A percentile compares a stretch with the other conserved stretches of the same genome.
Conservation (phyloP, 352 stramenopile genomes). For the Phytophthora nicotianae region DNA sequence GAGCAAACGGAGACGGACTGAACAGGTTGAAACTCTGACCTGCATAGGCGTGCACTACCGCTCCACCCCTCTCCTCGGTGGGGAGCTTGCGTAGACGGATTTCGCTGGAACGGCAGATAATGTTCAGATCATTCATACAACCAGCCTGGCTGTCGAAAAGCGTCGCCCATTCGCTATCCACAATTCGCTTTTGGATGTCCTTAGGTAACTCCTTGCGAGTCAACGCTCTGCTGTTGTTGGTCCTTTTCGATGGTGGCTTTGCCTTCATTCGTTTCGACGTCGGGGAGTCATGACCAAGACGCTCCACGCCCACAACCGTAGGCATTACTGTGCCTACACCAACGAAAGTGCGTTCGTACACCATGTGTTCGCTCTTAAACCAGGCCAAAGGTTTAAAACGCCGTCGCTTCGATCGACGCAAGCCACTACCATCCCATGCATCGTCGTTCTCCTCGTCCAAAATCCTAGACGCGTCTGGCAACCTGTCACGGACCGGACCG, state of each 20-base stretch:
- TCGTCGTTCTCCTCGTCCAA: conserved; percentile 35
- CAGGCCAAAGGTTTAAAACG: conserved; percentile 87
- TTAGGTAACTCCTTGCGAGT: conserved; percentile 53
- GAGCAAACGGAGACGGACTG: conserved; percentile 67
- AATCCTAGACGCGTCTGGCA: conserved; percentile 51
- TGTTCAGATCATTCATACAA: conserved; percentile 77
- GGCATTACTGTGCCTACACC: conserved; percentile 84
- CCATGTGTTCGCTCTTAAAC: conserved; percentile 89
- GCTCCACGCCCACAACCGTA: conserved; percentile 76
- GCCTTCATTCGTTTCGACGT: conserved; percentile 48
- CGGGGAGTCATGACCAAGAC: conserved; percentile 61
- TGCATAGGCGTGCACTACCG: conserved; percentile 58
- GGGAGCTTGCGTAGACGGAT: conserved; percentile 81
- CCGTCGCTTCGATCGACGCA: conserved; percentile 77
- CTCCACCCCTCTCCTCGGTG: conserved; percentile 49
- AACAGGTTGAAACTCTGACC: conserved; percentile 90
- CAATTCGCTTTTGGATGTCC: conserved; percentile 56
- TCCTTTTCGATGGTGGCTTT: conserved; percentile 39
- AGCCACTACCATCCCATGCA: conserved; percentile 42
- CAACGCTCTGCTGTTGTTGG: conserved; percentile 47
- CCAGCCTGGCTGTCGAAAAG: conserved; percentile 65
- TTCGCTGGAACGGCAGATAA: conserved; percentile 76
- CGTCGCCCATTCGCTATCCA: conserved; percentile 75
- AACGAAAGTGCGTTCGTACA: conserved; percentile 83
- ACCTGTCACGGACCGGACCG: conserved; percentile 50